Conservation (phyloP, 768 basidiomycete species). For the Trametes sanguinea region DNA sequence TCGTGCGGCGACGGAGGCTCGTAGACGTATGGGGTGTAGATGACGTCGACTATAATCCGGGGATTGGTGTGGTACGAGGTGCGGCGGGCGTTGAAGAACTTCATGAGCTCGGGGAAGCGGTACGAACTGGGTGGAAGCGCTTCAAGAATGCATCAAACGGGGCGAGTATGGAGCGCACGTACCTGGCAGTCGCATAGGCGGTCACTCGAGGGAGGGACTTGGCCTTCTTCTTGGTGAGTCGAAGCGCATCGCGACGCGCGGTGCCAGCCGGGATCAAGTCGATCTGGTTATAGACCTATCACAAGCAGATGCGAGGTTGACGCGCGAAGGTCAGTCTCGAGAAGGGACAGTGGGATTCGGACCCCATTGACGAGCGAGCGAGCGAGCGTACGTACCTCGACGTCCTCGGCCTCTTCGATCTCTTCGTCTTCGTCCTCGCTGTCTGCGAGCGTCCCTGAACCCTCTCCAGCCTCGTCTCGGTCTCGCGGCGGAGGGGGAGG, state of each 20-base stretch:
- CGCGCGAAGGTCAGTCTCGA: constrained; percentile 1
- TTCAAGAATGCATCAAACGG: constrained; percentile 1
- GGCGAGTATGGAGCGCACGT: constrained; percentile 41
- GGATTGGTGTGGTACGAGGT: constrained; percentile 84
- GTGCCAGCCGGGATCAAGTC: constrained; percentile 93
- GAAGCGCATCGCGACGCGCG: constrained; percentile 86
- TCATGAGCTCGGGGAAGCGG: constrained; percentile 82
- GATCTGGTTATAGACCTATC: constrained; percentile 90
- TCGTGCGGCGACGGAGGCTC: constrained; percentile 42
- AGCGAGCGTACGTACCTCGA: constrained; percentile 49
- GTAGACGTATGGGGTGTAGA: constrained; percentile 91
- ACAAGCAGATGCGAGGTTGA: background rate
- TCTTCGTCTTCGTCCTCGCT: constrained; percentile 70
- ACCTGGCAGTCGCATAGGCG: constrained; percentile 94
- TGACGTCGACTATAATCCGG: constrained; percentile 86
- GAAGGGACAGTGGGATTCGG: background rate
- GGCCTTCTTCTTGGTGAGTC: constrained; percentile 91
- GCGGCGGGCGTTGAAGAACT: constrained; percentile 85
- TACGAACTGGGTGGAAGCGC: constrained; percentile 69
- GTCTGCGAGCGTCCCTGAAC: constrained; percentile 42
- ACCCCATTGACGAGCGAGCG: background rate
- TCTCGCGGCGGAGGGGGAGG: constrained; percentile 23
- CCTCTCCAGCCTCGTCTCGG: constrained; percentile 28
- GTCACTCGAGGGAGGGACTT: constrained; percentile 92
- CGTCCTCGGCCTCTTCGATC: constrained; percentile 55